phyloP scores from a whole-genome alignment of 83 land plant genomes.

The Diphasiastrum complanatum region DNA sequence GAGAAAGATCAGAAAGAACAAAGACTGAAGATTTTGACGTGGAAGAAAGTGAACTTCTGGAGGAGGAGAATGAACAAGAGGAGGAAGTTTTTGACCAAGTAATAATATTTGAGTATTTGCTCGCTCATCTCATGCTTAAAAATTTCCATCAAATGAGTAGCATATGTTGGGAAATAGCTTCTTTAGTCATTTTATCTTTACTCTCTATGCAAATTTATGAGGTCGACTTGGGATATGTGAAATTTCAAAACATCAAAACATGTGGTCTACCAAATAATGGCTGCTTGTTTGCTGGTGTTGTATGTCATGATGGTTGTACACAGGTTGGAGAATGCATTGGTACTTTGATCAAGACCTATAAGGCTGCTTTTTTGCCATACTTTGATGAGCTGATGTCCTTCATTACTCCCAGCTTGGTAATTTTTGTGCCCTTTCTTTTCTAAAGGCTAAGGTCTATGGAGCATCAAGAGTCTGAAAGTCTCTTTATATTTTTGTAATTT shows the following conservation, averaged over 20 bases:
- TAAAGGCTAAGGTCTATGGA: too few relatives aligned
- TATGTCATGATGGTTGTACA: not conserved
- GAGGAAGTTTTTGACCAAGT: conserved; percentile 98
- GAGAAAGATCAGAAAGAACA: conserved; percentile 74
- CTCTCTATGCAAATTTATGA: too few relatives aligned
- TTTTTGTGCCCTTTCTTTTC: conserved; percentile 7
- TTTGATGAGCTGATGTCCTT: conserved; percentile 85
- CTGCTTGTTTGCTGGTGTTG: too few relatives aligned
- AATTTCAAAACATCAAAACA: too few relatives aligned
- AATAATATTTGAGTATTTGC: conserved; percentile 3
- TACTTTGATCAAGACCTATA: conserved; percentile 80
- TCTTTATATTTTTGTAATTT: too few relatives aligned
- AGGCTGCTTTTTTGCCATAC: conserved; percentile 72
- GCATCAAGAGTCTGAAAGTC: too few relatives aligned
- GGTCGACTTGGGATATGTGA: too few relatives aligned
- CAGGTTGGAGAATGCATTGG: conserved; percentile 97
- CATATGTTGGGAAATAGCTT: too few relatives aligned
- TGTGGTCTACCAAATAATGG: too few relatives aligned
- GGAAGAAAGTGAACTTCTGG: conserved; percentile 84
- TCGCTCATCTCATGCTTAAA: not conserved
- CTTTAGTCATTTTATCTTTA: not conserved
- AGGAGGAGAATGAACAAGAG: conserved; percentile 95
- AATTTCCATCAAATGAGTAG: not conserved
- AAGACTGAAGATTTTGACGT: conserved; percentile 97
- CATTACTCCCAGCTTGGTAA: conserved; percentile 87